Evolutionary conservation across 2,329 filamentous ascomycete species (phyloP).

Genomic region (Amylocarpus encephaloides): DNA sequence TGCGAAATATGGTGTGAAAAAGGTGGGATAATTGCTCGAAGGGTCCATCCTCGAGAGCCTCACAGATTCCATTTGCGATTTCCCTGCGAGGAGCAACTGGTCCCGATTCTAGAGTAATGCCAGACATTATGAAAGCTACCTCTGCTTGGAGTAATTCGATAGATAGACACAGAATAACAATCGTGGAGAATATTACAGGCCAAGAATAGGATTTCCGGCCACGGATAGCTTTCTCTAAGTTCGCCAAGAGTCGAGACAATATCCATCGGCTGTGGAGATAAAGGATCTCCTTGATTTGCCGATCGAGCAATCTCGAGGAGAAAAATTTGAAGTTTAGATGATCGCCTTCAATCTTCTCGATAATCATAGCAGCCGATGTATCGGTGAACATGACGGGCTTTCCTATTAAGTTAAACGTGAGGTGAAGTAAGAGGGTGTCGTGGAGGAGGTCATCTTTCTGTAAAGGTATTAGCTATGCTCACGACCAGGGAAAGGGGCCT

Average conservation of each 20-base stretch:
- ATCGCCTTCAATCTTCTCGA: neutral
- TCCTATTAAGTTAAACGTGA: slow-evolving; percentile 3
- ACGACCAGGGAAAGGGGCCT: neutral
- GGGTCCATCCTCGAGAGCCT: neutral
- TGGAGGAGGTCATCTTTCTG: slow-evolving; percentile 9
- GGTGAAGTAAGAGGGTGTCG: slow-evolving; percentile 8
- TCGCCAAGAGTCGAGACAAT: slow-evolving; percentile 1
- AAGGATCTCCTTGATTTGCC: slow-evolving; percentile 15
- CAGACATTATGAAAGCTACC: neutral
- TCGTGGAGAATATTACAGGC: slow-evolving; percentile 11
- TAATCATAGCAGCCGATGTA: slow-evolving; percentile 7
- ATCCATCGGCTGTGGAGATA: slow-evolving; percentile 7
- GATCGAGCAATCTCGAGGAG: slow-evolving; percentile 17
- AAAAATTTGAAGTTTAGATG: slow-evolving; percentile 1
- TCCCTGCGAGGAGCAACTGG: neutral
- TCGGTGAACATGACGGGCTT: slow-evolving; percentile 13
- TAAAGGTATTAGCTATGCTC: neutral
- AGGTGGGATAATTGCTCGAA: slow-evolving; percentile 9
- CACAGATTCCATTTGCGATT: neutral
- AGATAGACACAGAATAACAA: slow-evolving; percentile 12
- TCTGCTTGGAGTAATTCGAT: slow-evolving; percentile 14
- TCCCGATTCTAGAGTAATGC: neutral
- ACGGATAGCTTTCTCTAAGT: slow-evolving; percentile 15
- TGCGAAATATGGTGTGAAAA: slow-evolving; percentile 19
- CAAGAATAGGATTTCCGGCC: slow-evolving; percentile 10